Conservation (phyloP, 1,284 basidiomycete species). For the Rhodotorula sp. region DNA sequence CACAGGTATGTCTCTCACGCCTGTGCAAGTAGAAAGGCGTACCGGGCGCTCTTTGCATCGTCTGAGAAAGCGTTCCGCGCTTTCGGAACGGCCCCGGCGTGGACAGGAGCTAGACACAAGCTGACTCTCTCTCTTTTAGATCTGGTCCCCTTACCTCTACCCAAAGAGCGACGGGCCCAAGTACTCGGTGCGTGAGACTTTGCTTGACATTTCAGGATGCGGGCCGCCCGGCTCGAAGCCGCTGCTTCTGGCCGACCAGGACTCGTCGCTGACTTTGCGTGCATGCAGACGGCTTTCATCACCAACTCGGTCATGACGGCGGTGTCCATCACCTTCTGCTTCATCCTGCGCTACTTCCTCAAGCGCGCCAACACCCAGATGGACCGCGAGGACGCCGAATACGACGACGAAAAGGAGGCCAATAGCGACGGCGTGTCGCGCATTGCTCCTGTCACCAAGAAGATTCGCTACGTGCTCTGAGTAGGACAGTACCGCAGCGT, state of each 20-base stretch:
- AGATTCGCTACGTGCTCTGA: constrained; percentile 16
- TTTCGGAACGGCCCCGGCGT: too few species aligned
- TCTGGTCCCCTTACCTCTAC: constrained; percentile 49
- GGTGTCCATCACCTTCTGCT: constrained; percentile 39
- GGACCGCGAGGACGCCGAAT: constrained; percentile 35
- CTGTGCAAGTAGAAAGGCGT: too few species aligned
- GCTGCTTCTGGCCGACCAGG: neutral
- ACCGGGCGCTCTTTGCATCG: too few species aligned
- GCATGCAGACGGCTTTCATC: constrained; percentile 40
- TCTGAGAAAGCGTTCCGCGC: too few species aligned
- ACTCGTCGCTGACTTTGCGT: too few species aligned
- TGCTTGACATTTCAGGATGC: neutral
- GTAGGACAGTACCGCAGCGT: neutral
- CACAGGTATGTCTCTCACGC: constrained; percentile 35
- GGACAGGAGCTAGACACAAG: too few species aligned
- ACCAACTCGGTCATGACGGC: constrained; percentile 45
- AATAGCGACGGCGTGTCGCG: neutral
- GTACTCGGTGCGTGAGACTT: constrained; percentile 30
- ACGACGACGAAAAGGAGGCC: neutral
- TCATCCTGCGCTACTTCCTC: constrained; percentile 44
- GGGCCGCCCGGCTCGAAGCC: neutral
- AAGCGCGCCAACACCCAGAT: constrained; percentile 43
- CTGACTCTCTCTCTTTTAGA: neutral
- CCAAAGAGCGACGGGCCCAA: constrained; percentile 40
- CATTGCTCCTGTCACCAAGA: neutral